phyloP scores from a whole-genome alignment of 345 rosid genomes.

The Brassica incana region DNA sequence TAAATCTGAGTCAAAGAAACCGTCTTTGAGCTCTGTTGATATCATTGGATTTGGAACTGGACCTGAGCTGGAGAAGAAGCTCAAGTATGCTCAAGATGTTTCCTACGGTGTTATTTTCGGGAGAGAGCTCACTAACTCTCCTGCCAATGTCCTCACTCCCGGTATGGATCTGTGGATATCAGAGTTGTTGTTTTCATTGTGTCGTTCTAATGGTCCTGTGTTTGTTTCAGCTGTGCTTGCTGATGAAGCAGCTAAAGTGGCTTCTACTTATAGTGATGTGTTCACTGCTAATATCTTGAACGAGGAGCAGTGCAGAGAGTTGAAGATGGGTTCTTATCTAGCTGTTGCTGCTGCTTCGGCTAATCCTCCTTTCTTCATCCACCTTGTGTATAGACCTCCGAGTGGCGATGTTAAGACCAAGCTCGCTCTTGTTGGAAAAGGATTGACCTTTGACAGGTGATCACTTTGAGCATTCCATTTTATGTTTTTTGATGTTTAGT shows the following conservation, averaged over 20 bases:
- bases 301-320: constrained; percentile 74
- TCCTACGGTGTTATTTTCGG: constrained; percentile 75
- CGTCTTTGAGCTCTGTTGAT: constrained; percentile 67
- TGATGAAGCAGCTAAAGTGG: constrained; percentile 77
- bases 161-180: constrained; percentile 32
- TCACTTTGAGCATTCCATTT: not conserved
- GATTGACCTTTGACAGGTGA: constrained; percentile 95
- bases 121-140: constrained; percentile 85
- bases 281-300: constrained; percentile 76
- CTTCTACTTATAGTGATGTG: constrained; percentile 70
- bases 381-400: constrained; percentile 75
- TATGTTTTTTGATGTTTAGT: not conserved
- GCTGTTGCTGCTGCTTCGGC: constrained; percentile 95
- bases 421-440: constrained; percentile 89
- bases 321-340: constrained; percentile 93
- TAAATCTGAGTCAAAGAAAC: constrained; percentile 76
- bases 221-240: constrained; percentile 72
- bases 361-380: constrained; percentile 84
- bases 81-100: constrained; percentile 79
- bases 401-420: constrained; percentile 69
- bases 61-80: constrained; percentile 70
- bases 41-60: constrained; percentile 88
- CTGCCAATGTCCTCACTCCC: constrained; percentile 94
- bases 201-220: constrained; percentile 5
- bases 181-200: not conserved